Conservation (phyloP, 83 land plant genomes). For the Thuja plicata region DNA sequence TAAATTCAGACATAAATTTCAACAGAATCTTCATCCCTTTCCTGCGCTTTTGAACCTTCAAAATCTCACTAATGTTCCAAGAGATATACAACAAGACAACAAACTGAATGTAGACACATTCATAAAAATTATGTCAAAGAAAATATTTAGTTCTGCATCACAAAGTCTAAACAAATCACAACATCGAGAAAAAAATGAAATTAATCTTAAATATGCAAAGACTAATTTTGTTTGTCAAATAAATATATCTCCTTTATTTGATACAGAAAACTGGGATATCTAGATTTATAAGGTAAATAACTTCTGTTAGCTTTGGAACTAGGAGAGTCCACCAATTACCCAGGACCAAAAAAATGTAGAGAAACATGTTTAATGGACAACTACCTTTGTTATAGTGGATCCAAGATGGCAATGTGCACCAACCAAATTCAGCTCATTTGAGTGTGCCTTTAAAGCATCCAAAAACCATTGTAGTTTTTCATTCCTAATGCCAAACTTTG, state of each 20-base stretch:
- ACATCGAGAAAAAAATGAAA: background rate
- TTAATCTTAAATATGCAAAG: background rate
- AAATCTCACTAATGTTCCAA: background rate
- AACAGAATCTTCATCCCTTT: background rate
- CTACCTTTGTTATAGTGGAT: constrained; percentile 93
- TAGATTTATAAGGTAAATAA: background rate
- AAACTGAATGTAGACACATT: background rate
- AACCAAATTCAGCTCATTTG: constrained; percentile 79
- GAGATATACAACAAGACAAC: background rate
- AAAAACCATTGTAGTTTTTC: constrained; percentile 95
- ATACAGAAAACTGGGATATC: background rate
- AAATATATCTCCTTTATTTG: background rate
- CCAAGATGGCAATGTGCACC: constrained; percentile 98
- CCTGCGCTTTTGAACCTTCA: background rate
- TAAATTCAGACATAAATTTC: background rate
- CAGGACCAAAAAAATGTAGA: background rate
- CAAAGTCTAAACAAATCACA: background rate
- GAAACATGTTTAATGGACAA: background rate
- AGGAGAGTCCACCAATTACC: background rate
- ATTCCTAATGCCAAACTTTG: constrained; percentile 95
- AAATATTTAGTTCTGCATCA: background rate
- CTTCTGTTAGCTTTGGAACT: background rate
- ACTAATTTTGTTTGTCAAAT: background rate
- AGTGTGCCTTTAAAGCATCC: constrained; percentile 75
- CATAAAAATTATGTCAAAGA: background rate